A percentile compares a stretch with the other conserved stretches of the same genome.
phyloP scores from a whole-genome alignment of 148 eudicot genomes.

The Vaccinium corymbosum region DNA sequence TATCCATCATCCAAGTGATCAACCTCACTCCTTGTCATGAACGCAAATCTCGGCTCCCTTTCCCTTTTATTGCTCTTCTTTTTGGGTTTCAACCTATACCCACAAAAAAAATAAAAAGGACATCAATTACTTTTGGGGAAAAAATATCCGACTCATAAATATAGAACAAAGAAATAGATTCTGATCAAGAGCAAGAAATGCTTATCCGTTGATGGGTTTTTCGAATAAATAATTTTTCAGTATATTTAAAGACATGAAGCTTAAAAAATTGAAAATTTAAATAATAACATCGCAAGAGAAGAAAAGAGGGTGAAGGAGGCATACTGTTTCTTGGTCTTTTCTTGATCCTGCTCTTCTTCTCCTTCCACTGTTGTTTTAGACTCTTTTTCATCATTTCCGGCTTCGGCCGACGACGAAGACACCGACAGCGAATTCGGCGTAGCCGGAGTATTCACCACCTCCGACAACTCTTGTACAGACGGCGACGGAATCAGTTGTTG shows the following conservation, averaged over 20 bases:
- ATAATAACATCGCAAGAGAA: slow-evolving; percentile 16
- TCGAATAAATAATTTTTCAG: neutral
- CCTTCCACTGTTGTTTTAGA: slow-evolving; percentile 12
- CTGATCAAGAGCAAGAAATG: neutral
- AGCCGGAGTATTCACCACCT: slow-evolving; percentile 50
- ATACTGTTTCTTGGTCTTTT: slow-evolving; percentile 57
- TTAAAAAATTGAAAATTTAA: neutral
- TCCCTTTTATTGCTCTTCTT: slow-evolving; percentile 66
- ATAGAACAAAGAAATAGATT: slow-evolving; percentile 16
- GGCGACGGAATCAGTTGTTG: slow-evolving; percentile 9
- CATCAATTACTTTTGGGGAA: neutral
- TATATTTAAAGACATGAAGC: neutral
- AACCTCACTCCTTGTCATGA: slow-evolving; percentile 81
- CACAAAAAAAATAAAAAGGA: neutral
- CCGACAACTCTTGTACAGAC: slow-evolving; percentile 33
- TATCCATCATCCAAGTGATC: slow-evolving; percentile 94
- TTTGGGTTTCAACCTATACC: slow-evolving; percentile 59
- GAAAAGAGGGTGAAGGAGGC: slow-evolving; percentile 4
- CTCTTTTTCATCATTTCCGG: slow-evolving; percentile 23
- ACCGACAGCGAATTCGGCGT: slow-evolving; percentile 61
- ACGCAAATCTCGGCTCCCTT: slow-evolving; percentile 82
- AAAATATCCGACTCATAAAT: slow-evolving; percentile 1
- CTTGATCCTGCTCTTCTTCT: slow-evolving; percentile 31
- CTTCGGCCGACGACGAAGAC: slow-evolving; percentile 61
- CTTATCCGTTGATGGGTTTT: slow-evolving; percentile 1